A percentile compares a stretch with the other conserved stretches of the same genome.
Evolutionary conservation across 2,329 filamentous ascomycete species (phyloP).

Genomic region (Sordariomycetes sp.): DNA sequence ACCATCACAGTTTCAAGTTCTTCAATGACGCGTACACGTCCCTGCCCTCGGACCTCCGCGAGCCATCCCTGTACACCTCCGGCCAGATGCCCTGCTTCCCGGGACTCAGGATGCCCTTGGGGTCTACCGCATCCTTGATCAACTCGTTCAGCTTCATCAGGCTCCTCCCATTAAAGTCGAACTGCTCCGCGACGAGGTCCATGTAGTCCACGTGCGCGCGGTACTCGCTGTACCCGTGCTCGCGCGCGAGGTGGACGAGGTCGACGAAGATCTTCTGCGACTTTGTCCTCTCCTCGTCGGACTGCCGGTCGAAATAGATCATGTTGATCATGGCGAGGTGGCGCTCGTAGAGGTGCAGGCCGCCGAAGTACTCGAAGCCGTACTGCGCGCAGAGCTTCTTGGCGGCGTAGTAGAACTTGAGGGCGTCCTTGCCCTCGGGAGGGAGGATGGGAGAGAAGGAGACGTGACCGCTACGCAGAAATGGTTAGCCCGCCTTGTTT

Average conservation of each 20-base stretch:
- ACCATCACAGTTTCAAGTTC: no score
- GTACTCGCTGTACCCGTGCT: slow-evolving; percentile 32
- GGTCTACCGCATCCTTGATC: slow-evolving; percentile 32
- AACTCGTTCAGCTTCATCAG: slow-evolving; percentile 30
- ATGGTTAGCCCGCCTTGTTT: slow-evolving; percentile 26
- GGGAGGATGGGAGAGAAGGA: slow-evolving; percentile 24
- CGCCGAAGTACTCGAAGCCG: slow-evolving; percentile 19
- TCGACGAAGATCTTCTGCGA: slow-evolving; percentile 15
- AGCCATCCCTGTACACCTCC: slow-evolving; percentile 6
- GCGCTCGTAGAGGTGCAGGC: slow-evolving; percentile 16
- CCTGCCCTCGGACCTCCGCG: no score
- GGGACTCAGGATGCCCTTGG: slow-evolving; percentile 24
- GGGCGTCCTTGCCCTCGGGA: slow-evolving; percentile 22
- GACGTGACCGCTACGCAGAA: slow-evolving; percentile 25
- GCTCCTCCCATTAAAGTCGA: slow-evolving; percentile 29
- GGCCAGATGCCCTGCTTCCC: slow-evolving; percentile 26
- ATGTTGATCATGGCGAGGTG: slow-evolving; percentile 27
- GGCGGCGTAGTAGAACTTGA: slow-evolving; percentile 19
- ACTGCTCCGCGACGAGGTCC: slow-evolving; percentile 34
- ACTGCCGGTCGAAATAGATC: slow-evolving; percentile 36
- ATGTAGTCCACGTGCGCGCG: slow-evolving; percentile 32
- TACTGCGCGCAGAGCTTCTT: slow-evolving; percentile 13
- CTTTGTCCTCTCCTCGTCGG: slow-evolving; percentile 22
- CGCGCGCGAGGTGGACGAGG: slow-evolving; percentile 25
- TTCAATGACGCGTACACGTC: no score